A percentile compares a stretch with the other conserved stretches of the same genome.
These are phyloP conservation scores for Ceratocystis colombiana DNA, from an alignment of 2,329 filamentous ascomycete genomes.

Conservation along the genomic window DNA sequence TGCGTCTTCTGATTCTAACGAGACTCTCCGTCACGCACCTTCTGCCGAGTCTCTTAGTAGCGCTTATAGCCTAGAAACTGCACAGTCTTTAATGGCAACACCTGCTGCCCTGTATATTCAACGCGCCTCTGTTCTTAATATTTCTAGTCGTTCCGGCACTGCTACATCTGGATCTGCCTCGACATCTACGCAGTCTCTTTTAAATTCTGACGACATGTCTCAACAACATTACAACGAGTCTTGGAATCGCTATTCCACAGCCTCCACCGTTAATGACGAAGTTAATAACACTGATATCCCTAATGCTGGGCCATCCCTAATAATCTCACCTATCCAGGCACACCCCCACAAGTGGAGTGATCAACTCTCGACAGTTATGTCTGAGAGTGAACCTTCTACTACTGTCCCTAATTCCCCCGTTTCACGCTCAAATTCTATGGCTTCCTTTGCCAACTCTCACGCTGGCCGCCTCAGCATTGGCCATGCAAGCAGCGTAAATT, in stretches of 20 bases:
- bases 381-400: conserved; percentile 48
- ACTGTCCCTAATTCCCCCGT: conserved; percentile 32
- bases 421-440: conserved; percentile 37
- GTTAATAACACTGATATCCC: not conserved
- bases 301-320: conserved; percentile 10
- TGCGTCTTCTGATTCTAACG: conserved; percentile 35
- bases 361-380: conserved; percentile 54
- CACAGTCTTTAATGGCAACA: conserved; percentile 34
- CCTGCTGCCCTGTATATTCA: conserved; percentile 36
- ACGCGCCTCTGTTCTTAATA: conserved; percentile 30
- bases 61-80: conserved; percentile 42
- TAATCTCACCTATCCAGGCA: conserved; percentile 36
- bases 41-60: conserved; percentile 49
- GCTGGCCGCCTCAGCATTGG: conserved; percentile 36
- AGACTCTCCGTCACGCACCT: conserved; percentile 41
- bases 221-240: conserved; percentile 9
- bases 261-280: conserved; percentile 3
- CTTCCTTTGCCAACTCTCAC: conserved; percentile 36
- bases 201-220: conserved; percentile 30
- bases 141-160: conserved; percentile 5
- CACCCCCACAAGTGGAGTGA: conserved; percentile 52
- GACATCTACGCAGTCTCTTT: conserved; percentile 30
- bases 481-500: conserved; percentile 42
- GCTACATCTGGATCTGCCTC: conserved; percentile 7
- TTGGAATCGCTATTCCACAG: conserved; percentile 19